Base-by-base conservation (phyloP, 352 stramenopile genomes). In the Phytophthora gonapodyides region DNA sequence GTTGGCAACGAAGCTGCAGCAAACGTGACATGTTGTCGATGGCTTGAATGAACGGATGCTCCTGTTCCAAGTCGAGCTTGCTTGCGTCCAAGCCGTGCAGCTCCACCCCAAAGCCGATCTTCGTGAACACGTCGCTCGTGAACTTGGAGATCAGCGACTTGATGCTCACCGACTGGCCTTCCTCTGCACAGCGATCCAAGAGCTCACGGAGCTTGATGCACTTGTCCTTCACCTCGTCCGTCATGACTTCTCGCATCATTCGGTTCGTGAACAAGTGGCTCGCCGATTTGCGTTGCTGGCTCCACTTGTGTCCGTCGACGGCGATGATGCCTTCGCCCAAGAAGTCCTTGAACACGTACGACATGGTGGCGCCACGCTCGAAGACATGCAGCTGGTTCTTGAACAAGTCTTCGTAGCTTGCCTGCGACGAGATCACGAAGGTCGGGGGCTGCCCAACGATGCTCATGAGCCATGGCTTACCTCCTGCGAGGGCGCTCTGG, bases 261-360 rank as follows among this genome's bases (percentile, higher is more conserved):
- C 70, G 68, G 7, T 73, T 73, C n/a, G 79, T 87, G 50, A 96
- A 93, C 33, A 97, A 88, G 52, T 97, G 84, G 48, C 83, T 94
- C 58, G 85, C 87, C 1, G 66, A 86, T 65, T 94, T 93, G 58
- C 84, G 80, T 57, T 96, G 87, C 27, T 78, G 53, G 5, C 47
- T 49, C 85, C 87, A 94, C 27, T 52, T 63, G 21, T 74, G 53
- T 0, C 78, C 77, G 35, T 93, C 84, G 10, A 68, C 64, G 3
- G 64, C 73, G 45, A 93, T 84, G 61, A 94, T 92, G 40, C 82
- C 80, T 19, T 81, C 72, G 40, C 84, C 75, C 42, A 94, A 50
- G 2, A 94, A 72, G 42, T 91, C 71, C 17, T 61, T 64, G 16
- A 86, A 69, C n/a, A 76, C 65, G 15, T 64, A 58, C 6, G 53